Evolutionary conservation across 2,329 filamentous ascomycete species (phyloP), one percentile per base, ranked within the genome.

Genomic region (Colletotrichum cordylinicola): DNA sequence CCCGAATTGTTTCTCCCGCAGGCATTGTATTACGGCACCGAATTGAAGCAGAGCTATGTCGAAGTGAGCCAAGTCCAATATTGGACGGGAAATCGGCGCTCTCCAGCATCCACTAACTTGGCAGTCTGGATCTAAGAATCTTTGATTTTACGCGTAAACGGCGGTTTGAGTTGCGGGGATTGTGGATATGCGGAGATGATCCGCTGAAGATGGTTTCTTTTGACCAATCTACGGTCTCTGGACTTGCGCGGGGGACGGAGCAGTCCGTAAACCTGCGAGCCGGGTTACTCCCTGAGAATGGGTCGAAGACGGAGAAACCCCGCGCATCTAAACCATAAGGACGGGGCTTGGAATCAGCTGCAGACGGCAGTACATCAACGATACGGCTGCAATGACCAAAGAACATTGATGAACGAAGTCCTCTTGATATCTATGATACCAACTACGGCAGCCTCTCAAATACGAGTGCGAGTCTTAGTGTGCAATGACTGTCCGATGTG

Each of bases 211-310:
- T 35, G 7, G 3, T 37, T 39, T 15, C 13, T 2, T 35, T 15
- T n/a, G 29, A n/a, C 61, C 69, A 33, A 10, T 62, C 62, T 16
- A 86, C 76, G 37, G 79, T 80, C n/a, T 35, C 24, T 65, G 64
- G 33, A 5, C 33, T 27, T n/a, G 24, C 29, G 16, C 56, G 24
- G 55, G 35, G 35, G 8, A 33, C 35, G 67, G 55, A 69, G 55
- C 12, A 21, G 43, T 31, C 55, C 33, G 66, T 15, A 2, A 8
- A 8, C 9, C 13, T 6, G 27, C 4, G 7, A 48, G 2, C 58
- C 31, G 58, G 58, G 31, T 2, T 21, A 31, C 43, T 67, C 48
- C 65, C 12, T 37, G 29, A 29, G n/a, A 31, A 18, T 4, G 18
- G 4, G 1, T 10, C 16, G n/a, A 9, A 6, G 16, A 24, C 67